Conservation (phyloP, 2,329 filamentous ascomycete species). For the Coniochaeta sp. region DNA sequence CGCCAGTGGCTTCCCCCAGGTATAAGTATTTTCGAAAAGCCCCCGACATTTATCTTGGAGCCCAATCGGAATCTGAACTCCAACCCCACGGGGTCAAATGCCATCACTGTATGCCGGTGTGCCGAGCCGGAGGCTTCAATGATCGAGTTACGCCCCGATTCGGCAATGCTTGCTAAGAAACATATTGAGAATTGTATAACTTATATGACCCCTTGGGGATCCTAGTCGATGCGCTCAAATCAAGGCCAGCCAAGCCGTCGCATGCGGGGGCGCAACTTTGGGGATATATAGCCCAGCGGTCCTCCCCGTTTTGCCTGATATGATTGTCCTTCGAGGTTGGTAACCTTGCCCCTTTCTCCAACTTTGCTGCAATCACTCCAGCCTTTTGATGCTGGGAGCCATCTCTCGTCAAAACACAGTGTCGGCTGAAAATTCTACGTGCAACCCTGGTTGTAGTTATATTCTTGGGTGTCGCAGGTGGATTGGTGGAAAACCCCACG, state of each 20-base stretch:
- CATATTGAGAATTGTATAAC: background rate
- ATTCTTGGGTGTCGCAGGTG: background rate
- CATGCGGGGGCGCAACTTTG: background rate
- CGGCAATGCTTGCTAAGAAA: background rate
- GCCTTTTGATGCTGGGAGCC: background rate
- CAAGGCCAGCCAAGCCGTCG: background rate
- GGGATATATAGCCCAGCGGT: background rate
- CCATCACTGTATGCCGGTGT: background rate
- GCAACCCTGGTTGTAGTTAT: background rate
- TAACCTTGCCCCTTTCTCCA: background rate
- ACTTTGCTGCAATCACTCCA: background rate
- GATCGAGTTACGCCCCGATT: background rate
- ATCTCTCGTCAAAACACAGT: background rate
- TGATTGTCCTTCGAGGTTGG: background rate
- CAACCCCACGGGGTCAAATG: background rate
- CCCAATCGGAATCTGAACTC: background rate
- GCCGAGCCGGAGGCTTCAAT: slow-evolving; percentile 1
- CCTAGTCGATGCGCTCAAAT: background rate
- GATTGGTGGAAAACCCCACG: background rate
- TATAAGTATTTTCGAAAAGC: background rate
- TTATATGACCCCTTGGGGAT: background rate
- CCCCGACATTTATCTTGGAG: background rate
- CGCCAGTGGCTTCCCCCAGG: background rate
- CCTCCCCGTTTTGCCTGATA: background rate
- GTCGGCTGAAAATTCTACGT: background rate